Evolutionary conservation across 2,329 filamentous ascomycete species (phyloP), one percentile per base, ranked within the genome.

Genomic region (Aspergillus pseudotamarii): DNA sequence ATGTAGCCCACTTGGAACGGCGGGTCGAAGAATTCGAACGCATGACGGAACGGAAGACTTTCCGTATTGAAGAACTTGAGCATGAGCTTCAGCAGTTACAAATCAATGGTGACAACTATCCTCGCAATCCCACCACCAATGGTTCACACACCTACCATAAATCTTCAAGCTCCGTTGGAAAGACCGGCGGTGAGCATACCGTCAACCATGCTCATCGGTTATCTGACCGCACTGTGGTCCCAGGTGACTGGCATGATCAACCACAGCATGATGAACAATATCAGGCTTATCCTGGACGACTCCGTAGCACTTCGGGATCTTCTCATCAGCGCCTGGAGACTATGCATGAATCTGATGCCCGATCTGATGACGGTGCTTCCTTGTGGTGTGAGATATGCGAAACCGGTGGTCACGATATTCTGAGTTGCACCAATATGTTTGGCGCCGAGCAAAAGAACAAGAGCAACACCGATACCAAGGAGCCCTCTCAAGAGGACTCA

Each of bases 351-450:
- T 75, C 75, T 4, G 79, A 80, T 57, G 71, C 71, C 36, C 74
- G 90, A 76, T 91, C 90, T 26, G 92, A 90, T 45, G 91, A 93
- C 74, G 91, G 32, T 5, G 16, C 88, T 75, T 87, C 85, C 19
- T 85, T 94, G 66, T 96, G 92, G 91, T 98, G 94, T 79, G 95
- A 98, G 80, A 95, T 98, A 66, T 98, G 94, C 80, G 94, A 97
- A 81, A 92, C 91, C 38, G 86, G 88, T 54, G 94, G 94, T 19
- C 94, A 98, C 74, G 94, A 98, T 72, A 97, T 98, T 64, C 83
- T 98, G 61, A 96, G 92, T 26, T 98, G 94, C 83, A 93, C 91
- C 59, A 94, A 93, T 77, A 95, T 97, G 89, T 94, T 92, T 77
- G 88, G 85, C 16, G 69, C 73, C 19, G 72, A 72, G 11, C 68